Evolutionary conservation across 768 basidiomycete genomes (phyloP).

Genomic region (Leucocoprinus sp.): DNA sequence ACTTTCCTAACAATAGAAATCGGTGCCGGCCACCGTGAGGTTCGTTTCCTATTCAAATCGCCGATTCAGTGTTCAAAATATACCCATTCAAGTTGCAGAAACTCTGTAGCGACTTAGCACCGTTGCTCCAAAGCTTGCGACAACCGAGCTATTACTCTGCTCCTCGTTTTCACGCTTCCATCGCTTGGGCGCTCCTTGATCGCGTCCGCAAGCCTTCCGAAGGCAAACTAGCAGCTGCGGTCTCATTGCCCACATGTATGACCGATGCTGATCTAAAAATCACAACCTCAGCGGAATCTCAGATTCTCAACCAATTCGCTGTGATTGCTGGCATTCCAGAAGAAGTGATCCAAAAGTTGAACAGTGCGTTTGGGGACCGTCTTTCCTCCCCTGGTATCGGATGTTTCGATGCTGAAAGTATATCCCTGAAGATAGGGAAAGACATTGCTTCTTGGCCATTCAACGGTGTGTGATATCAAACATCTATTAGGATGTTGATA

Average conservation of each 20-base stretch:
- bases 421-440: constrained; percentile 68
- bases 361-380: constrained; percentile 33
- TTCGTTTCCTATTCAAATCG: constrained; percentile 20
- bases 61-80: not conserved
- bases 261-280: constrained; percentile 12
- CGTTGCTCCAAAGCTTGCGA: constrained; percentile 49
- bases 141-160: constrained; percentile 74
- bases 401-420: constrained; percentile 40
- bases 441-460: constrained; percentile 44
- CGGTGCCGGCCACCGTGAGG: constrained; percentile 78
- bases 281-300: constrained; percentile 12
- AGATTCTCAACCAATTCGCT: constrained; percentile 25
- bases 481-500: constrained; percentile 1
- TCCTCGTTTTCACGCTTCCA: constrained; percentile 83
- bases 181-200: constrained; percentile 78
- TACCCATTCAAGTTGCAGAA: constrained; percentile 42
- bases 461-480: constrained; percentile 17
- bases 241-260: constrained; percentile 13
- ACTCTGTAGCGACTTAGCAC: constrained; percentile 49
- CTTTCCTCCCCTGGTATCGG: constrained; percentile 38
- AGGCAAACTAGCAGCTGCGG: constrained; percentile 11
- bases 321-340: constrained; percentile 46
- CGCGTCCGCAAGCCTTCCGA: constrained; percentile 8
- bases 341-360: constrained; percentile 39
- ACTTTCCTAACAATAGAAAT: constrained; percentile 76